Conservation (phyloP, 768 basidiomycete species). For the Tricholoma matsutake region DNA sequence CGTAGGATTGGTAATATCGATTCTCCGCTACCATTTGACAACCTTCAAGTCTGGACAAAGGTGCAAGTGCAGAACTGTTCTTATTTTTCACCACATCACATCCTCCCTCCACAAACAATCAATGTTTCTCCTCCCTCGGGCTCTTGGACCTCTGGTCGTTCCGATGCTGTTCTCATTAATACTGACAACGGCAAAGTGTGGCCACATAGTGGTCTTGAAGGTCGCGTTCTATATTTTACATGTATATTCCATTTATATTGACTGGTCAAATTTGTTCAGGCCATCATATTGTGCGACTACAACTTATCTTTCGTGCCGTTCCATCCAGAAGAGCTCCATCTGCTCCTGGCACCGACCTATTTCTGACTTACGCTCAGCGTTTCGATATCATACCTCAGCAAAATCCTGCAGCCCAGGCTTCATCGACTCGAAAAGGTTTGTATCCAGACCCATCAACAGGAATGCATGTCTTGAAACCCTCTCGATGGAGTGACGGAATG, state of each 20-base stretch:
- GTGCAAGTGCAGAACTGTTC: not conserved
- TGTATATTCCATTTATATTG: not conserved
- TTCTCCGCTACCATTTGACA: not conserved
- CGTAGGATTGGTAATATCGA: not conserved
- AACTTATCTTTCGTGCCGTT: constrained; percentile 3
- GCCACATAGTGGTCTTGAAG: constrained; percentile 1
- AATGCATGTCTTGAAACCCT: not conserved
- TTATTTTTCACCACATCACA: not conserved
- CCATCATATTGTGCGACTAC: not conserved
- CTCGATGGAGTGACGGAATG: not conserved
- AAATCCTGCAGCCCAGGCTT: not conserved
- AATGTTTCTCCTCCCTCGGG: not conserved
- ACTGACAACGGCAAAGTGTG: not conserved
- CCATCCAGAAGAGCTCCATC: not conserved
- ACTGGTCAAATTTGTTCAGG: not conserved
- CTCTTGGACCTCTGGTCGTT: not conserved
- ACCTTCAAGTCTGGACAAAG: constrained; percentile 3
- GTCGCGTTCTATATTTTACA: not conserved
- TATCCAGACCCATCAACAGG: not conserved
- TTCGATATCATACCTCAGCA: constrained; percentile 6
- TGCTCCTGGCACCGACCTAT: not conserved
- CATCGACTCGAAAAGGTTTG: not conserved
- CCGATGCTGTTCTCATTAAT: not conserved
- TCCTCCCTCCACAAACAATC: not conserved
- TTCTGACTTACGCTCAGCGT: not conserved